Percentiles rank a stretch among this genome's conserved stretches.
Conservation (phyloP, 2,329 filamentous ascomycete species). For the Fusarium brachygibbosum region DNA sequence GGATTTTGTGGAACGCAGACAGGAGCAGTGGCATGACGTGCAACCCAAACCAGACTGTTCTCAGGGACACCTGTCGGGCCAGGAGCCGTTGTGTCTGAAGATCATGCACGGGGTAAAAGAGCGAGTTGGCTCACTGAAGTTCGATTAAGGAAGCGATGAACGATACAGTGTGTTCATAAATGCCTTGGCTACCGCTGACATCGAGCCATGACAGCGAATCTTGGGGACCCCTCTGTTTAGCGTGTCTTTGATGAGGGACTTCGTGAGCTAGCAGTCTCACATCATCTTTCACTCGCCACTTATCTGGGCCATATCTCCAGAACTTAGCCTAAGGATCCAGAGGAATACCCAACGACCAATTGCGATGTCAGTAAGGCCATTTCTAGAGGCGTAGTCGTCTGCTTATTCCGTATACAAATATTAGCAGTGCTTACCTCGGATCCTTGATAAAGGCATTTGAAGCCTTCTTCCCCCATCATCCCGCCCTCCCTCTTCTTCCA, state of each 20-base stretch:
- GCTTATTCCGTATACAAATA: neutral
- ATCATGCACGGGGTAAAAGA: neutral
- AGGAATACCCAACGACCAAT: neutral
- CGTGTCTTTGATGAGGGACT: too few species aligned
- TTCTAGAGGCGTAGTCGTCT: neutral
- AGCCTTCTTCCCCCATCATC: accelerated
- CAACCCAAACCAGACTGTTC: neutral
- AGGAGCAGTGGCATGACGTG: neutral
- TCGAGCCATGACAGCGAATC: too few species aligned
- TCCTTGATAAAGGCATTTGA: neutral
- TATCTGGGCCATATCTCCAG: neutral
- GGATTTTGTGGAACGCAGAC: neutral
- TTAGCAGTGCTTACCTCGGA: neutral
- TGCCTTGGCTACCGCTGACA: too few species aligned
- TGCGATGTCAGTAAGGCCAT: too few species aligned
- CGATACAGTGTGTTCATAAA: neutral
- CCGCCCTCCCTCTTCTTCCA: too few species aligned
- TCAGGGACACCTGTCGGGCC: neutral
- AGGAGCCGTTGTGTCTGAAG: constrained; percentile 16
- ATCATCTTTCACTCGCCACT: neutral
- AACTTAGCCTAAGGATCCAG: neutral
- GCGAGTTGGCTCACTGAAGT: neutral
- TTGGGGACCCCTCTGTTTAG: too few species aligned
- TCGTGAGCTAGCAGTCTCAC: neutral
- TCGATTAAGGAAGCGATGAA: neutral